A percentile compares a stretch with the other conserved stretches of the same genome.
phyloP scores from a whole-genome alignment of 257 asterid species.

The Leptodermis oblonga region DNA sequence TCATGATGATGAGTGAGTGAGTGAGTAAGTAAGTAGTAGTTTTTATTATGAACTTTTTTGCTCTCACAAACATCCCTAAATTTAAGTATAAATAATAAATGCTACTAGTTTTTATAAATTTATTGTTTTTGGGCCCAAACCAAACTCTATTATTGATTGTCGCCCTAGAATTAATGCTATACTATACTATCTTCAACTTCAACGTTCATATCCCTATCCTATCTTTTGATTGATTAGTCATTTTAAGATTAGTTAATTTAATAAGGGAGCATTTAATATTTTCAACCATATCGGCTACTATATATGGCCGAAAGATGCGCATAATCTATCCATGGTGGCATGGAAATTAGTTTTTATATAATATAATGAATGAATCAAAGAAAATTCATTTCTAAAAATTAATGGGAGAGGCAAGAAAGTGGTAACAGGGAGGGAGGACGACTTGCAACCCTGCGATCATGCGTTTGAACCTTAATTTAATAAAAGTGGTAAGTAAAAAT shows the following conservation, averaged over 20 bases:
- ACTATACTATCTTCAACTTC: constrained; percentile 10
- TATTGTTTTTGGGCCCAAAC: constrained; percentile 21
- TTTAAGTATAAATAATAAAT: constrained; percentile 21
- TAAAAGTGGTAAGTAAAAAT: too few species aligned
- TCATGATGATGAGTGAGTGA: background rate
- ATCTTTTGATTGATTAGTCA: background rate
- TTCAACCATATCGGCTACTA: background rate
- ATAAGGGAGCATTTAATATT: background rate
- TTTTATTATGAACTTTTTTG: background rate
- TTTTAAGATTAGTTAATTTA: background rate
- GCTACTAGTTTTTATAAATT: constrained; percentile 12
- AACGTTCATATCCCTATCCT: constrained; percentile 13
- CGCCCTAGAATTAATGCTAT: constrained; percentile 29
- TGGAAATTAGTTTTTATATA: too few species aligned
- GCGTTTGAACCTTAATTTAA: too few species aligned
- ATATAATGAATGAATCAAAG: too few species aligned
- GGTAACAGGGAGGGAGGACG: too few species aligned
- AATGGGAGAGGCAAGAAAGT: too few species aligned
- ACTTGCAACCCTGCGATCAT: too few species aligned
- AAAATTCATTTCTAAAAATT: too few species aligned
- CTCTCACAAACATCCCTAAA: background rate
- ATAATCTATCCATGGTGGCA: too few species aligned
- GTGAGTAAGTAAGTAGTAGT: too few species aligned
- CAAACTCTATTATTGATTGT: constrained; percentile 44
- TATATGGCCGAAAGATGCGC: too few species aligned